Evolutionary conservation across 1,284 basidiomycete species (phyloP).

Genomic region (Apiotrichum veenhuisii): DNA sequence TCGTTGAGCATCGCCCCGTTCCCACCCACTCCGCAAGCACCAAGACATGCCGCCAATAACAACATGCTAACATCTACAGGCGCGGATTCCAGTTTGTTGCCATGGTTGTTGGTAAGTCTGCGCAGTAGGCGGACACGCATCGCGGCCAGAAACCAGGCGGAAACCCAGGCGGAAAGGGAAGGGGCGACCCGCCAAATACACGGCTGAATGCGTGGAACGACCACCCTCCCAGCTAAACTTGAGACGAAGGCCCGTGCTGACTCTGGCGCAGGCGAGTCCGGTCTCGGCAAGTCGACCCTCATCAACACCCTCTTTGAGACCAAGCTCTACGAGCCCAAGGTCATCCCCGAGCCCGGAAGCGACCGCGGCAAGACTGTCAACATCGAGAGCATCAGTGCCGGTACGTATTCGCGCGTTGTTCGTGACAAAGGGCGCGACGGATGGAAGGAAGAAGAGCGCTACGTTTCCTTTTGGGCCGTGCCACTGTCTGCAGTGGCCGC

Average conservation of each 20-base stretch:
- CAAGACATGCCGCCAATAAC: neutral
- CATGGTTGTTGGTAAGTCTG: conserved; percentile 87
- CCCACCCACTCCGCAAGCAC: neutral
- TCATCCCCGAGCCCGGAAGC: conserved; percentile 72
- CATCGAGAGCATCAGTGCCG: conserved; percentile 93
- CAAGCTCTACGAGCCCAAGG: conserved; percentile 81
- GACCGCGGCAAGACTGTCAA: conserved; percentile 88
- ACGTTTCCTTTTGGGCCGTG: no score
- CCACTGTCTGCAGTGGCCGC: no score
- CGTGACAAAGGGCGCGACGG: no score
- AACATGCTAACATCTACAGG: conserved; percentile 23
- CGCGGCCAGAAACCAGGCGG: neutral
- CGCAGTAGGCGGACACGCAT: neutral
- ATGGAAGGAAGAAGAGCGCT: no score
- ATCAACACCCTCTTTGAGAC: conserved; percentile 98
- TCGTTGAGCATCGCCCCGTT: neutral
- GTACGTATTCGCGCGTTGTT: no score
- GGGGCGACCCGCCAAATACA: no score
- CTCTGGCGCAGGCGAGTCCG: conserved; percentile 74
- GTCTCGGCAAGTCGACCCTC: conserved; percentile 93
- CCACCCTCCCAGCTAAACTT: neutral
- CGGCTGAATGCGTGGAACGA: conserved; percentile 4
- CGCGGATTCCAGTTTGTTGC: conserved; percentile 95
- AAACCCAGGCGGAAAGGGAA: no score
- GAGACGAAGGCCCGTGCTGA: conserved; percentile 19